Percentiles rank a stretch among this genome's conserved stretches.
Conservation (phyloP, 163 green algal species). For the Chlorella variabilis region DNA sequence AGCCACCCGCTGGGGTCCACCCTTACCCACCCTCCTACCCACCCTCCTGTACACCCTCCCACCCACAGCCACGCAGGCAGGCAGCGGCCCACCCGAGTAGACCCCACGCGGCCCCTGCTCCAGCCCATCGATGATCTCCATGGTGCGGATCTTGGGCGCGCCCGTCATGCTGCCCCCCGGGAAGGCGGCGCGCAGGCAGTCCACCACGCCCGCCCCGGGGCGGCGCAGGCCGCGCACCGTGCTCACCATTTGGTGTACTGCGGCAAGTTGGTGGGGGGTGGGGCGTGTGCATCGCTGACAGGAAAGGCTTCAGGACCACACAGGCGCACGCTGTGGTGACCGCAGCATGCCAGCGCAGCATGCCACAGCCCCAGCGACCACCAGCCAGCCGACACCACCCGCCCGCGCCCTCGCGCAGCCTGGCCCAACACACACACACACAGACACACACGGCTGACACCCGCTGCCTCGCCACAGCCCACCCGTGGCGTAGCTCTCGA, state of each 20-base stretch:
- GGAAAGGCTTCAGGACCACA: no score
- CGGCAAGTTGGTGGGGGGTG: neutral
- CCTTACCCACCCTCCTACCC: no score
- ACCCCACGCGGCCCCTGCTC: conserved; percentile 84
- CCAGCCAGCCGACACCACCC: no score
- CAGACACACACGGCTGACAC: no score
- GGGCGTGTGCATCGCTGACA: neutral
- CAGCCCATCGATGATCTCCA: conserved; percentile 94
- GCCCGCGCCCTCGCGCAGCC: no score
- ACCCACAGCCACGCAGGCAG: no score
- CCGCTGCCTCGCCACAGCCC: conserved; percentile 63
- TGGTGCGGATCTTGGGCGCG: conserved; percentile 87
- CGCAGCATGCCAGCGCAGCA: no score
- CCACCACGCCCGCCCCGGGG: conserved; percentile 51
- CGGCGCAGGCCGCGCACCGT: conserved; percentile 83
- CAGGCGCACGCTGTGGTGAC: no score
- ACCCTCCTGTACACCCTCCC: no score
- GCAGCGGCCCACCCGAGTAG: conserved; percentile 80
- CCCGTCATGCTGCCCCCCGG: conserved; percentile 98
- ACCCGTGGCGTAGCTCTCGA: conserved; percentile 96
- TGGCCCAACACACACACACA: no score
- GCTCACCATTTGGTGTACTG: conserved; percentile 71
- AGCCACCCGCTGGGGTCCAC: no score
- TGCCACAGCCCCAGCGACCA: no score
- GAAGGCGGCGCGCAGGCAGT: conserved; percentile 88